Evolutionary conservation across 1,139 yeast species (phyloP), one percentile per base, ranked within the genome.

Genomic region (Hemisphaericaspora lyxosophila): DNA sequence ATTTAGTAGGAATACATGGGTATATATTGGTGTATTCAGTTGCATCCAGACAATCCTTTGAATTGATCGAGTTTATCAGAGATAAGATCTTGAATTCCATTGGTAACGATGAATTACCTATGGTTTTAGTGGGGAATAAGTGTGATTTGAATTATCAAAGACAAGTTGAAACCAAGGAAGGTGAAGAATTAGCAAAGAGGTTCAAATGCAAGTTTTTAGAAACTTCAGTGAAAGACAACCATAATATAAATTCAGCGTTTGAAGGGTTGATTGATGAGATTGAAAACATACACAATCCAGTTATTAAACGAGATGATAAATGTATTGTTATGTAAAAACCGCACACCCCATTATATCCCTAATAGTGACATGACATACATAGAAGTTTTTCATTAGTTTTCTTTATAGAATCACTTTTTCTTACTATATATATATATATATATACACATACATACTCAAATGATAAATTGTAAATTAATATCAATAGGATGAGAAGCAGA

Each of bases 401-500:
- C 30, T 27, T 2, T 3, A 15, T 27, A 14, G 14, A 11, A 25
- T 27, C 19, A 27, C 13, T 4, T 16, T 12, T 15, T 24, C 32
- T 32, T 23, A 33, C 26, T 19, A 14, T 26, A 33, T 33, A 25
- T 7, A 17, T 7, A 31, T 11, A 3, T n/a, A 33, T 19, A 14
- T 26, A 33, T 33, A 25, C 15, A 17, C n/a, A 31, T 11, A 3
- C 2, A 33, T 12, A 17, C 17, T 18, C 30, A 47, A 31, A 65
- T 57, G 25, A 65, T 56, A 57, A 85, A 85, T 47, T 73, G 74
- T 49, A 82, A 59, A 57, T 86, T 86, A 54, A 83, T 79, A 59
- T 88, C 95, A 46, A 85, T 79, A 4, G 95, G 95, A 60, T 88
- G 96, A 2, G 92, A 82, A 25, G 85, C 65, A 42, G 92, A 82